Base-by-base conservation (phyloP, 768 basidiomycete genomes). In the Cytidiella melzeri region DNA sequence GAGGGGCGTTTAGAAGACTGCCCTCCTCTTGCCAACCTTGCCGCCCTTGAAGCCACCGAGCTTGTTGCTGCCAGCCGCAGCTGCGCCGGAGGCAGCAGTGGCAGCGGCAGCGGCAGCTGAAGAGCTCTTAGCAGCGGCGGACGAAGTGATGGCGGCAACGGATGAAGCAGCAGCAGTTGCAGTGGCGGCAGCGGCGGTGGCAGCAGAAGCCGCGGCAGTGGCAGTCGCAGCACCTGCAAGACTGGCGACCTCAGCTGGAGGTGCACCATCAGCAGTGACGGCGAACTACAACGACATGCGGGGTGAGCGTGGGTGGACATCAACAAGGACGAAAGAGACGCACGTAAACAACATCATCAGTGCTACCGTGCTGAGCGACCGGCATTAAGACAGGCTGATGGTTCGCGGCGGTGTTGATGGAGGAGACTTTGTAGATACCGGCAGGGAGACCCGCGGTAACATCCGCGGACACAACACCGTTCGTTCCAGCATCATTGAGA, bases 401-500 rank as follows among this genome's bases (percentile, higher is more conserved):
- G 63, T 74, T 75, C 41, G 73, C 67, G 12, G 73, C 73, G 9
- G 69, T 53, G 58, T 73, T 73, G 62, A 78, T 76, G 5, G 64
- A 62, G 41, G 69, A 57, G 13, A 72, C 36, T 28, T 68, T 60
- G 64, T 79, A 79, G 27, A 52, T 41, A 20, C 77, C 77, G 1
- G 63, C 67, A 10, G 68, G 62, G 30, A 79, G 67, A 47, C 77
- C 77, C 30, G 60, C 67, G 3, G 64, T 55, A 43, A 79, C 74
- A 1, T 48, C 48, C 3, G 67, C 67, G 18, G 67, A 57, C 7
- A 77, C 54, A 19, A 60, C 43, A 4, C 82, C 83, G 51, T 60
- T 66, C 20, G 61, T 64, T n/a, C 77, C 72, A 0, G 69, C 67
- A 10, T 50, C 56, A 62, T 78, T 81, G 57, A 84, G 52, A 37